phyloP scores from a whole-genome alignment of 2,329 filamentous ascomycete species.

The Fusarium mundagurra region DNA sequence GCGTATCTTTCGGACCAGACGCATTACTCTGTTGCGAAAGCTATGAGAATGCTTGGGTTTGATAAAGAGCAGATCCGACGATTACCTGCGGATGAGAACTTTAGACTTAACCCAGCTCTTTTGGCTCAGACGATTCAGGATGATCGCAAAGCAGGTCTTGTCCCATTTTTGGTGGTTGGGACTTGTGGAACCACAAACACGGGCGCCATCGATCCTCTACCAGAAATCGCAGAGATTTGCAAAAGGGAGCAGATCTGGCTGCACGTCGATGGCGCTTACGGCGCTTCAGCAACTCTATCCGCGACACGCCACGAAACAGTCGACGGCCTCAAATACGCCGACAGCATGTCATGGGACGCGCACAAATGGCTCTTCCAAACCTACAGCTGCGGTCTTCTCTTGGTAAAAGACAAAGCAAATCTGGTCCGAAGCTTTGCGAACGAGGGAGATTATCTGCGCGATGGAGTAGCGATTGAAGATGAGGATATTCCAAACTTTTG shows the following conservation, averaged over 20 bases:
- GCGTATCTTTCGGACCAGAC: slow-evolving; percentile 19
- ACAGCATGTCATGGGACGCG: slow-evolving; percentile 43
- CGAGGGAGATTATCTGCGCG: slow-evolving; percentile 39
- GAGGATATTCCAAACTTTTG: slow-evolving; percentile 42
- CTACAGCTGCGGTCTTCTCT: slow-evolving; percentile 37
- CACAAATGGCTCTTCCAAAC: slow-evolving; percentile 45
- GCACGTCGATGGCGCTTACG: slow-evolving; percentile 41
- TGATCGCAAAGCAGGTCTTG: neutral
- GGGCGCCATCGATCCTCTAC: slow-evolving; percentile 12
- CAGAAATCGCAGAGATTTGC: slow-evolving; percentile 3
- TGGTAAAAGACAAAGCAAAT: slow-evolving; percentile 32
- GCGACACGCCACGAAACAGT: slow-evolving; percentile 11
- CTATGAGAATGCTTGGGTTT: slow-evolving; percentile 5
- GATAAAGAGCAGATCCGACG: neutral
- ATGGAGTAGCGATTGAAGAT: slow-evolving; percentile 35
- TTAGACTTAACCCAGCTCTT: neutral
- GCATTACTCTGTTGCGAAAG: slow-evolving; percentile 22
- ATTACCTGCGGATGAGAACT: neutral
- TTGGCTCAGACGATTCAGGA: neutral
- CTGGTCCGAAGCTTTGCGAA: slow-evolving; percentile 38
- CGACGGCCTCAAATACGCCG: slow-evolving; percentile 21
- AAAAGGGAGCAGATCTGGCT: slow-evolving; percentile 31
- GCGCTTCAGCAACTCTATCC: slow-evolving; percentile 36
- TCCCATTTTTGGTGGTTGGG: slow-evolving; percentile 19
- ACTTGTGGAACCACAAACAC: slow-evolving; percentile 32